Evolutionary conservation across 768 basidiomycete species (phyloP), one percentile per base, ranked within the genome.

Genomic region (Tephrocybe sp.): DNA sequence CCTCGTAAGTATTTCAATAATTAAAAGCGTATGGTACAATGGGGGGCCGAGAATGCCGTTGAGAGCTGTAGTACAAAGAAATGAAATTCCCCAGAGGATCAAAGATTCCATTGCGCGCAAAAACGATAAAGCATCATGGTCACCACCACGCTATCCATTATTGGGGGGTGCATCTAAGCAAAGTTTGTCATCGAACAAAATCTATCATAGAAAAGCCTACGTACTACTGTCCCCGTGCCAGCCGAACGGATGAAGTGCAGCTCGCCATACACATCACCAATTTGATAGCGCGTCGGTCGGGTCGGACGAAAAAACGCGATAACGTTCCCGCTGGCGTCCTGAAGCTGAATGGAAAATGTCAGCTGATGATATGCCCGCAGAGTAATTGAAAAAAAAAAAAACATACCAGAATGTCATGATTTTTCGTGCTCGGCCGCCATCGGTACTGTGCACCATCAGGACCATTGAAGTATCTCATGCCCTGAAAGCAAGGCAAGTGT

Each of bases 91-190:
- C 46, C 47, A 36, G 52, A 44, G 51, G 26, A 41, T 73, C 64
- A 77, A 39, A 79, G 66, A 57, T 77, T 77, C 73, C 74, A 80
- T 41, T 73, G 64, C 36, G 70, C 74, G 58, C 86, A 87, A 66
- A 89, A 88, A 40, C 91, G 84, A 70, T 88, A 91, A 28, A 92
- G 75, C 89, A 92, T 91, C 46, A 83, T 82, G 24, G 89, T 89
- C 57, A 92, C 83, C 22, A 86, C 86, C 53, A 92, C 89, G 37
- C 81, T 83, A 74, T 92, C 89, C 90, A 92, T 92, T 68, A 92
- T 84, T 57, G 90, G 90, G 44, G 89, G 89, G 64, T 90, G 89
- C 76, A 83, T 87, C 89, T 90, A 43, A 56, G 18, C 44, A 54
- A 38, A 30, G 35, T 45, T 48, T 44, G 54, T 55, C 44, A 36